These are phyloP conservation scores for Chionographis japonica DNA, from an alignment of 106 monocot genomes.

Conservation along the genomic window DNA sequence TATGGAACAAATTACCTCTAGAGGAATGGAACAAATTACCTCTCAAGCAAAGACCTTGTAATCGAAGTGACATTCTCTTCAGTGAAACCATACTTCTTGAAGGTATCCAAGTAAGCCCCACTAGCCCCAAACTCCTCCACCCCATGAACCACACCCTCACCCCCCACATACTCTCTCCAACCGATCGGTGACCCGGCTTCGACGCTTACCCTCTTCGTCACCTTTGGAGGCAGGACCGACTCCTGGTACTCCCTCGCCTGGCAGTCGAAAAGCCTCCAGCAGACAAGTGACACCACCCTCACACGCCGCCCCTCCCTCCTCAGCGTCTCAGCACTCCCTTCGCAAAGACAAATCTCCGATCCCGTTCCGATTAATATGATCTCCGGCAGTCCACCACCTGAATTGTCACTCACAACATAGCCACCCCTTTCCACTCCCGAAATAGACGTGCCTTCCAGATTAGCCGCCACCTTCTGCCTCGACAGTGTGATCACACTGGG, in stretches of 20 bases:
- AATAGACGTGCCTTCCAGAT: conserved; percentile 19
- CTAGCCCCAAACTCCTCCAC: conserved; percentile 35
- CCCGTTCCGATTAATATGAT: conserved; percentile 32
- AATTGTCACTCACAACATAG: conserved; percentile 31
- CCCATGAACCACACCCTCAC: conserved; percentile 23
- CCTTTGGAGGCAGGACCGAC: conserved; percentile 11
- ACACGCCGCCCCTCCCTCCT: conserved; percentile 22
- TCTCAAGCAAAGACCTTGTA: conserved; percentile 16
- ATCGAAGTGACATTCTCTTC: conserved; percentile 22
- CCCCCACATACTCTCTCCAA: conserved; percentile 28
- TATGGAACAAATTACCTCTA: too few species aligned
- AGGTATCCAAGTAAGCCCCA: conserved; percentile 20
- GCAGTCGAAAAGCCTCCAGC: conserved; percentile 35
- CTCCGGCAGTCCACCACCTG: conserved; percentile 14
- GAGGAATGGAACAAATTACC: not conserved
- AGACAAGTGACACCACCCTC: conserved; percentile 40
- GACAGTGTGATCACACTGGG: conserved; percentile 27
- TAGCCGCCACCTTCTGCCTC: conserved; percentile 29
- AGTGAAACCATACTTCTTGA: conserved; percentile 33
- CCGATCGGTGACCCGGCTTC: conserved; percentile 30
- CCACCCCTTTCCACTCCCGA: conserved; percentile 24
- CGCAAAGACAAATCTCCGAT: conserved; percentile 31
- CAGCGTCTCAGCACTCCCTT: conserved; percentile 20
- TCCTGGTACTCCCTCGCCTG: conserved; percentile 25
- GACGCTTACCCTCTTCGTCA: conserved; percentile 18